Percentiles rank a stretch among this genome's conserved stretches.
phyloP scores from a whole-genome alignment of 371 early-diverging fungal species.

The Homolaphlyctis polyrhiza region DNA sequence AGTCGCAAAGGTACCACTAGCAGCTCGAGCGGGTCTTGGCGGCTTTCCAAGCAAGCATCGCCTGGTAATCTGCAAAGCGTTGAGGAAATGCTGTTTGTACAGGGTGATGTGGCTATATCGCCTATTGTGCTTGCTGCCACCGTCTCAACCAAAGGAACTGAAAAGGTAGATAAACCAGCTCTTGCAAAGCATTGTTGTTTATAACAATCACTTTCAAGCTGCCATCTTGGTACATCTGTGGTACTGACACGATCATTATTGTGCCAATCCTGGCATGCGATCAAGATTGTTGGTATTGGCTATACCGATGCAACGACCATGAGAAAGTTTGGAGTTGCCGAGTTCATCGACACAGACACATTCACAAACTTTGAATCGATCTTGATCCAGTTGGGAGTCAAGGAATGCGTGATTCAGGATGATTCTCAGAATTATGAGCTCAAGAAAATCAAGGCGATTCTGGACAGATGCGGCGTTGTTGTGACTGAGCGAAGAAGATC shows the following conservation, averaged over 20 bases:
- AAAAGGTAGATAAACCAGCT: too few species aligned
- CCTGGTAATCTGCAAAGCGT: constrained; percentile 89
- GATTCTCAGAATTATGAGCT: constrained; percentile 64
- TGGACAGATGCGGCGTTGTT: constrained; percentile 72
- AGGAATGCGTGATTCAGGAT: constrained; percentile 78
- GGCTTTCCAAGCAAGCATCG: constrained; percentile 65
- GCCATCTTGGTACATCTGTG: background rate
- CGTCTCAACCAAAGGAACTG: constrained; percentile 46
- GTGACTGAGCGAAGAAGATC: constrained; percentile 61
- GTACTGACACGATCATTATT: too few species aligned
- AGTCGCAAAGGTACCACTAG: constrained; percentile 35
- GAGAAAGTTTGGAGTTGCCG: constrained; percentile 69
- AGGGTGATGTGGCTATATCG: constrained; percentile 60
- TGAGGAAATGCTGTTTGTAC: constrained; percentile 79
- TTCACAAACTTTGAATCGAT: constrained; percentile 90
- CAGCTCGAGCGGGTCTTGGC: constrained; percentile 52
- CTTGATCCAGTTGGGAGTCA: constrained; percentile 84
- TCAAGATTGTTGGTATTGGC: constrained; percentile 77
- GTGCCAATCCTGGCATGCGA: too few species aligned
- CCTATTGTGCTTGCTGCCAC: constrained; percentile 81
- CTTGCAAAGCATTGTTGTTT: background rate
- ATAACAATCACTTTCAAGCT: background rate
- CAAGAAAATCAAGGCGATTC: constrained; percentile 57
- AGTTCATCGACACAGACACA: constrained; percentile 88
- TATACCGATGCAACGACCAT: constrained; percentile 78